phyloP scores from a whole-genome alignment of 441 rosid genomes.

The Flueggea neowawraea region DNA sequence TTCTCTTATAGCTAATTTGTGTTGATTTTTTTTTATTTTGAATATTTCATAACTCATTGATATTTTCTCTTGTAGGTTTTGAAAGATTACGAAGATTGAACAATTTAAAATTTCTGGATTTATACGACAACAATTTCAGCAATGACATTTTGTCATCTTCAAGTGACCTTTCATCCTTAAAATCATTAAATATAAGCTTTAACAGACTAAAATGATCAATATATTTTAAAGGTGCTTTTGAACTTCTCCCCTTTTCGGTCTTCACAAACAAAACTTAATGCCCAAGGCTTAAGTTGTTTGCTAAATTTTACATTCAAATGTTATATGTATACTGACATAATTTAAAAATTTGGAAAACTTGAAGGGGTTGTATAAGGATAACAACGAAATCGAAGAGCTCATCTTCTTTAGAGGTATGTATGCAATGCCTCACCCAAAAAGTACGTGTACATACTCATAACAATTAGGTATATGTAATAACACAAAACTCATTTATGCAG shows the following conservation, averaged over 20 bases:
- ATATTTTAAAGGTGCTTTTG: neutral
- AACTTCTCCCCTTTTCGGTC: neutral
- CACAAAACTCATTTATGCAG: too few species aligned
- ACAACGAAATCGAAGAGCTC: too few species aligned
- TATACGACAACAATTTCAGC: conserved; percentile 2
- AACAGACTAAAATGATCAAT: neutral
- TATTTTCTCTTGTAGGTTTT: neutral
- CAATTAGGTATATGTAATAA: too few species aligned
- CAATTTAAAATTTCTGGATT: neutral
- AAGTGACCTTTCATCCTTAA: conserved; percentile 16
- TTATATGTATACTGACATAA: too few species aligned
- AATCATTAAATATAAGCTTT: neutral
- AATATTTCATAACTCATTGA: neutral
- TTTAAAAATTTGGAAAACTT: too few species aligned
- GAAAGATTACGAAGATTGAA: neutral
- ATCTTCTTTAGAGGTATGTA: too few species aligned
- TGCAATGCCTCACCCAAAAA: too few species aligned
- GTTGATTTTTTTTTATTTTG: neutral
- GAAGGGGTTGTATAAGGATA: too few species aligned
- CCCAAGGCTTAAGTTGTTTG: too few species aligned
- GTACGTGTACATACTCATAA: too few species aligned
- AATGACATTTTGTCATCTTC: conserved; percentile 15
- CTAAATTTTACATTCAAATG: too few species aligned
- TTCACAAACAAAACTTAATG: neutral
- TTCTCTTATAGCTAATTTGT: neutral